Percentiles rank a stretch among this genome's conserved stretches.
Conservation (phyloP, 495 filamentous ascomycete species). For the Talaromyces trachyspermus region DNA sequence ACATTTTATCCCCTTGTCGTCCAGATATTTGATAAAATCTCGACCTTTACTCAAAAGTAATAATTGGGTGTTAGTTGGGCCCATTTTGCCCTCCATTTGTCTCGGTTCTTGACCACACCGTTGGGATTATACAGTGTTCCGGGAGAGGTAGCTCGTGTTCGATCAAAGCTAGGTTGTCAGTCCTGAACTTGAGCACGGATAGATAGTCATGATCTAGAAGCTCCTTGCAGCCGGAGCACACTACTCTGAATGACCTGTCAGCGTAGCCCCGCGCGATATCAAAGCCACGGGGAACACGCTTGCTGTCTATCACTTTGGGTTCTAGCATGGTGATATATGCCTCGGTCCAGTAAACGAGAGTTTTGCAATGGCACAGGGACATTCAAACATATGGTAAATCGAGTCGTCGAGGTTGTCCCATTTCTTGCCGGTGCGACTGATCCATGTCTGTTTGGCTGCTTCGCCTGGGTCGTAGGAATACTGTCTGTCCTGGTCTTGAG, state of each 20-base stretch:
- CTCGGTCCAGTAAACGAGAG: conserved; percentile 57
- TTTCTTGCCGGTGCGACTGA: conserved; percentile 36
- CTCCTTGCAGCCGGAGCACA: conserved; percentile 39
- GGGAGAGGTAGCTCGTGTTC: conserved; percentile 46
- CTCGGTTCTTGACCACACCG: conserved; percentile 18
- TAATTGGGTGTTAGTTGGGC: conserved; percentile 4
- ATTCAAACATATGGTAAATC: conserved; percentile 41
- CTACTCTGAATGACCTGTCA: conserved; percentile 47
- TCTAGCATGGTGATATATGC: conserved; percentile 24
- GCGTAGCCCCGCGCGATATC: conserved; percentile 47
- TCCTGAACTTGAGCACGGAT: conserved; percentile 46
- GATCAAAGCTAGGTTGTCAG: conserved; percentile 43
- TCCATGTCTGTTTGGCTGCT: no score
- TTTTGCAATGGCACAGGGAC: conserved; percentile 45
- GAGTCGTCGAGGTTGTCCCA: conserved; percentile 56
- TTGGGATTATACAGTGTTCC: conserved; percentile 50
- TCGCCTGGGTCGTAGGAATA: no score
- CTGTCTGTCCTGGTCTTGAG: conserved; percentile 45
- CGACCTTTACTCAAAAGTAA: not conserved
- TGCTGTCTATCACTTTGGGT: conserved; percentile 10
- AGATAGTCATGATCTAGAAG: conserved; percentile 35
- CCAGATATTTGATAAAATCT: not conserved
- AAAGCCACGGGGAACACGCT: no score
- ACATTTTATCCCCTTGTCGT: not conserved
- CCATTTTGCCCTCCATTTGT: not conserved